Conservation (phyloP, 495 filamentous ascomycete species). For the Aspergillus sclerotioniger region DNA sequence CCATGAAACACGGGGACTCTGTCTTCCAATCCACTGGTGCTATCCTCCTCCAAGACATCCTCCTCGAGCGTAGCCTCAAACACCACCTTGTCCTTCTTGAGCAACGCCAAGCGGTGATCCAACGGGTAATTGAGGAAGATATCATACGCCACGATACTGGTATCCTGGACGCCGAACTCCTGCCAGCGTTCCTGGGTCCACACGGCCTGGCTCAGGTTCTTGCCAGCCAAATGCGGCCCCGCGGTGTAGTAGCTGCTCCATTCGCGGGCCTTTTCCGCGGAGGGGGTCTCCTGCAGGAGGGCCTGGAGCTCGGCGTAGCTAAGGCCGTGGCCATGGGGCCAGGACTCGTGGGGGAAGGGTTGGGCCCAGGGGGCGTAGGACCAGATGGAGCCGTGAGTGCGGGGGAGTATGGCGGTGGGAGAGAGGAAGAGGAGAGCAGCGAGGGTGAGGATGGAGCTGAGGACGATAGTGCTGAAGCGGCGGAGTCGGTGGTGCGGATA, state of each 20-base stretch:
- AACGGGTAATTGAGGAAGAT: constrained; percentile 88
- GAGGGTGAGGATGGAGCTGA: constrained; percentile 55
- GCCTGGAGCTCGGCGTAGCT: constrained; percentile 65
- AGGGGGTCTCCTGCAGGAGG: constrained; percentile 70
- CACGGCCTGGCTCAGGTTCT: constrained; percentile 79
- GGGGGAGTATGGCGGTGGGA: constrained; percentile 37
- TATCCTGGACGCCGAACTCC: constrained; percentile 73
- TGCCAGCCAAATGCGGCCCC: constrained; percentile 84
- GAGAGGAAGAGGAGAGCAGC: constrained; percentile 61
- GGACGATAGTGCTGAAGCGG: constrained; percentile 66
- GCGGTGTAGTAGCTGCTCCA: constrained; percentile 92
- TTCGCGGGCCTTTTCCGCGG: constrained; percentile 63
- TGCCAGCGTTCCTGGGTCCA: constrained; percentile 88
- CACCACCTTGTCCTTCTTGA: constrained; percentile 62
- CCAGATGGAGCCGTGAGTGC: constrained; percentile 39
- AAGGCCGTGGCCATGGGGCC: constrained; percentile 51
- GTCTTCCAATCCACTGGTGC: constrained; percentile 66
- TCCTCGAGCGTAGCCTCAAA: constrained; percentile 84
- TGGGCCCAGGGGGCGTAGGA: constrained; percentile 43
- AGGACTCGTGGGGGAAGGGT: constrained; percentile 36
- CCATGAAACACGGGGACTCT: constrained; percentile 93
- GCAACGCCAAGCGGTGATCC: constrained; percentile 72
- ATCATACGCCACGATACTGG: constrained; percentile 76
- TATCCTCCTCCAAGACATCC: constrained; percentile 81
- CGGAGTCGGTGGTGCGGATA: constrained; percentile 69